phyloP scores from a whole-genome alignment of 2,329 filamentous ascomycete genomes.

The Cordyceps pruinosa region DNA sequence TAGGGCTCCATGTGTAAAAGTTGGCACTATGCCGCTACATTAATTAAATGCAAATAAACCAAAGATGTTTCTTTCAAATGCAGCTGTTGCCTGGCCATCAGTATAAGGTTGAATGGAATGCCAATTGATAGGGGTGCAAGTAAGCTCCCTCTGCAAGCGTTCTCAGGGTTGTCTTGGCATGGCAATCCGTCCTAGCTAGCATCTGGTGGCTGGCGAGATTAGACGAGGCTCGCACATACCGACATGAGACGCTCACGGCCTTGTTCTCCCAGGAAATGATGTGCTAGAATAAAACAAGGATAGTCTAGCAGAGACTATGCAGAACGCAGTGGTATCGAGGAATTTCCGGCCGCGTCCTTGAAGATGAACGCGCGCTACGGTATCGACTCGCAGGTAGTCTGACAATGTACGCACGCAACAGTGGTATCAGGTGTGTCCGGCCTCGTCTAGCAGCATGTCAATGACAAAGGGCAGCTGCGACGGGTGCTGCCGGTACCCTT shows the following conservation, averaged over 20 bases:
- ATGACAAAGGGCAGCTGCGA: constrained; percentile 47
- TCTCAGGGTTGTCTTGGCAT: neutral
- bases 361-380: no score
- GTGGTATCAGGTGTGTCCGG: no score
- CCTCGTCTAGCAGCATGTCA: constrained; percentile 35
- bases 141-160: neutral
- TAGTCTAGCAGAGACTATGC: no score
- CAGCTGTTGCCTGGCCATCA: no score
- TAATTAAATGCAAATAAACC: constrained; percentile 6
- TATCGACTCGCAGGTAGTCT: no score
- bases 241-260: neutral
- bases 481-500: constrained; percentile 34
- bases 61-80: no score
- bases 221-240: neutral
- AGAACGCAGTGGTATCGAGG: no score
- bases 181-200: neutral
- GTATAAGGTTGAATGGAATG: no score
- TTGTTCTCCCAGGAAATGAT: no score
- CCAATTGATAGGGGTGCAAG: neutral
- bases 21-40: constrained; percentile 6
- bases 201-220: neutral
- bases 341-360: no score
- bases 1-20: neutral
- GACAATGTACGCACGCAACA: no score
- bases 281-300: no score